Evolutionary conservation across 2,329 filamentous ascomycete genomes (phyloP), one percentile per base, ranked within the genome.

Genomic region (Cladosporium sp.): DNA sequence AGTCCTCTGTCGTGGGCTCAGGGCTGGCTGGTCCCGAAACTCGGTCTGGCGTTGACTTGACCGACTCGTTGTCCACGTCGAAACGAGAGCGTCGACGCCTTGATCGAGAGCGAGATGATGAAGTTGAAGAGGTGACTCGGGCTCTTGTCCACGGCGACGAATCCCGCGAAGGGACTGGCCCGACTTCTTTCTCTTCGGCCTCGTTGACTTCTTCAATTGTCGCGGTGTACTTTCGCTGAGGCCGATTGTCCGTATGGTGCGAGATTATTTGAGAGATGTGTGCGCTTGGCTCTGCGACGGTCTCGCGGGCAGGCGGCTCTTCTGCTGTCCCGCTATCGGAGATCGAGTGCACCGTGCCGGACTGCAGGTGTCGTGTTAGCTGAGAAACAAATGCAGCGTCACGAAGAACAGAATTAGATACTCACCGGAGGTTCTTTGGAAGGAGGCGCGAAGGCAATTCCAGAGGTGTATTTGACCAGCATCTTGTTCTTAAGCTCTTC

Each of bases 401-500:
- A 14, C n/a, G 34, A 37, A 11, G 4, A 14, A 37, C 10, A 37
- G n/a, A 37, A 13, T 8, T 1, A 4, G 34, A 37, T 11, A 37
- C 34, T 28, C 22, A 28, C 22, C 22, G 4, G 22, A 28, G 7
- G 22, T 28, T 28, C 22, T 28, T 28, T 28, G 22, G 22, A 28
- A 7, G 22, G 22, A 5, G 22, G 22, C 22, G 7, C 22, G 22
- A 28, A 28, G 22, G 22, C 22, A 28, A 28, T 28, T 3, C 22
- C 22, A 28, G 22, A 28, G 3, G 46, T 40, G 22, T 49, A 49
- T 13, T 41, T 49, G 13, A 41, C 16, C 46, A 49, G 11, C 46
- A 49, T 49, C 22, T 49, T 49, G n/a, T 40, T 49, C 22, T 40
- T 49, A 19, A 49, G 46, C 46, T 38, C 34, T 10, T 31, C 46